Base-by-base conservation (phyloP, 352 stramenopile genomes). In the Phytophthora multivora region DNA sequence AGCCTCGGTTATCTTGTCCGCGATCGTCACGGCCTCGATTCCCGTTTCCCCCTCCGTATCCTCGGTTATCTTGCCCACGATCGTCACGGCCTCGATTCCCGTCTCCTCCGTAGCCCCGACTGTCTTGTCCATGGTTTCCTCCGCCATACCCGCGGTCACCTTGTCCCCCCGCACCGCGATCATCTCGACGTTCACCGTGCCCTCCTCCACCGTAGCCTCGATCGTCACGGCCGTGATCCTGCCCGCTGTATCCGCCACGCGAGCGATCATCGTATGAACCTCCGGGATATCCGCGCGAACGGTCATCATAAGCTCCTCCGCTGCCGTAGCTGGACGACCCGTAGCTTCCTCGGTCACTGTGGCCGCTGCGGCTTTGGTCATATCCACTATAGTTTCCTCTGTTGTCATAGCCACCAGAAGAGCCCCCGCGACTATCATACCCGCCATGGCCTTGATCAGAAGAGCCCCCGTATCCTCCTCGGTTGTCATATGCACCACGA, bases 341-440 rank as follows among this genome's bases (percentile, higher is more conserved):
- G n/a, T 18, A 18, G n/a, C 35, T 7, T 40, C 35, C 35, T 40
- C 70, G 63, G 4, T 73, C 63, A 18, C 65, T 72, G 19, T 71
- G 67, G 10, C 61, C 64, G 35, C 66, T 35, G 3, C 61, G 59
- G 35, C 56, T 66, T 26, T 66, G 57, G n/a, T 76, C 67, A 25
- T 40, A 9, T 19, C 35, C 15, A 7, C 35, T 9, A 40, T 40
- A 40, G n/a, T 19, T 18, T 40, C 15, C 35, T 40, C 35, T 11
- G 15, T 71, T 58, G 12, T 59, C 71, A n/a, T 71, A 71, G 18
- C 59, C 49, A 9, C 26, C 59, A 21, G 68, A 69, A 11, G 50
- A 59, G 7, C 59, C 60, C 26, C 59, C 55, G 28, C 58, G 49
- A 12, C 38, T 33, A 23, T 48, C 30, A 49, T 54, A 59, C 15